phyloP scores from a whole-genome alignment of 2,329 filamentous ascomycete genomes.

The Fusarium sp. region DNA sequence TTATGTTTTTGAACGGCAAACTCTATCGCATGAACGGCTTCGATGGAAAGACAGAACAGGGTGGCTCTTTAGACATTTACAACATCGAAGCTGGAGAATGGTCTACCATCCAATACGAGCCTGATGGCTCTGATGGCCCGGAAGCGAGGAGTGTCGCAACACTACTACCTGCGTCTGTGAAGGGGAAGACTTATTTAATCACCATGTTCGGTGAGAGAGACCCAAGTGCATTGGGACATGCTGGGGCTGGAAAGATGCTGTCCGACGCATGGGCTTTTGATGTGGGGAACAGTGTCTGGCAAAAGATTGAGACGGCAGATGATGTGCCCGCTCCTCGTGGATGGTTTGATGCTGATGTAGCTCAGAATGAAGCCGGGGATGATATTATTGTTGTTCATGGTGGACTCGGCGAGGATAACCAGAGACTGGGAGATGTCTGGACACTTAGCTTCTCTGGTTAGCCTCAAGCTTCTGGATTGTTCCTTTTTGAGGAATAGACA shows the following conservation, averaged over 20 bases:
- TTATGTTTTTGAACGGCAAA: rapidly evolving
- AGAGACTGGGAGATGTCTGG: neutral
- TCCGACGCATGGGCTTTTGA: conserved; percentile 7
- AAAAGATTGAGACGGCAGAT: neutral
- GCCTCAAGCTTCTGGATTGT: too few relatives aligned
- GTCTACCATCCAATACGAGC: neutral
- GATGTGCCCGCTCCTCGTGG: neutral
- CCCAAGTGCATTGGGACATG: neutral
- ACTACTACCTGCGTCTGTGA: rapidly evolving
- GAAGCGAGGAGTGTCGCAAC: conserved; percentile 14
- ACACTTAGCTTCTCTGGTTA: neutral
- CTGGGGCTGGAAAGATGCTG: conserved; percentile 2
- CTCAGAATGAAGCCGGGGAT: rapidly evolving
- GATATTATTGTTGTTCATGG: neutral
- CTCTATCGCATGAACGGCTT: conserved; percentile 11
- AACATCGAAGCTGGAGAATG: rapidly evolving
- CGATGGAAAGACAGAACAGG: conserved; percentile 1
- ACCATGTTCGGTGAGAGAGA: conserved; percentile 18
- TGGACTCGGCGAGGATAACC: conserved; percentile 3
- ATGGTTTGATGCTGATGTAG: conserved; percentile 7
- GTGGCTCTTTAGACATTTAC: neutral
- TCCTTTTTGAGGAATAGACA: neutral
- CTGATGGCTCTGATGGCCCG: neutral
- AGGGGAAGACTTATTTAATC: rapidly evolving
- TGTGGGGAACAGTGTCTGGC: rapidly evolving